Conservation (phyloP, 768 basidiomycete genomes). For the Lactarius pseudohatsudake region DNA sequence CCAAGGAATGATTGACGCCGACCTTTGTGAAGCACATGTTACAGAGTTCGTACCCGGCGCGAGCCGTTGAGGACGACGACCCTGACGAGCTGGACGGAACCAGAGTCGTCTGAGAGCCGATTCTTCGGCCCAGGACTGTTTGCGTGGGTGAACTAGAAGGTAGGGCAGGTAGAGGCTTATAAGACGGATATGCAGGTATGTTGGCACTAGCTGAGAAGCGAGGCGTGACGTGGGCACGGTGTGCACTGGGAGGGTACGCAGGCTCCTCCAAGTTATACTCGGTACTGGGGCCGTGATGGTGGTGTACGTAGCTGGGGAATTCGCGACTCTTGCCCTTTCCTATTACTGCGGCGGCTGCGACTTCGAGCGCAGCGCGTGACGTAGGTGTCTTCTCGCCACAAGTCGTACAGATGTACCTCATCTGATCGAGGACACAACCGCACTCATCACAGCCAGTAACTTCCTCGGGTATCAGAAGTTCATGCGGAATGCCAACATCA, state of each 20-base stretch:
- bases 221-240: constrained; percentile 10
- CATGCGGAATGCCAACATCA: constrained; percentile 39
- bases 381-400: constrained; percentile 75
- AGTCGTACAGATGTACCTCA: constrained; percentile 86
- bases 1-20: constrained; percentile 76
- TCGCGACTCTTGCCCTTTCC: constrained; percentile 49
- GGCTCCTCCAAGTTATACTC: constrained; percentile 9
- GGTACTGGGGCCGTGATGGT: constrained; percentile 7
- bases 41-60: constrained; percentile 82
- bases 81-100: constrained; percentile 29
- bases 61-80: constrained; percentile 16
- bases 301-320: constrained; percentile 24
- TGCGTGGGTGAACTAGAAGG: constrained; percentile 32
- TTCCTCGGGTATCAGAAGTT: constrained; percentile 53
- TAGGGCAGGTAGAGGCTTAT: constrained; percentile 50
- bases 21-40: constrained; percentile 72
- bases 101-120: constrained; percentile 25
- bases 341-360: constrained; percentile 37
- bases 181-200: constrained; percentile 19
- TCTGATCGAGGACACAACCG: constrained; percentile 67
- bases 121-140: constrained; percentile 5
- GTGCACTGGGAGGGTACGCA: constrained; percentile 17
- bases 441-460: constrained; percentile 86
- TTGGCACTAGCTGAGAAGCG: constrained; percentile 10
- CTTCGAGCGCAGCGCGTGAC: constrained; percentile 26